Conservation (phyloP, 495 filamentous ascomycete genomes). For the Penicillium daleae region DNA sequence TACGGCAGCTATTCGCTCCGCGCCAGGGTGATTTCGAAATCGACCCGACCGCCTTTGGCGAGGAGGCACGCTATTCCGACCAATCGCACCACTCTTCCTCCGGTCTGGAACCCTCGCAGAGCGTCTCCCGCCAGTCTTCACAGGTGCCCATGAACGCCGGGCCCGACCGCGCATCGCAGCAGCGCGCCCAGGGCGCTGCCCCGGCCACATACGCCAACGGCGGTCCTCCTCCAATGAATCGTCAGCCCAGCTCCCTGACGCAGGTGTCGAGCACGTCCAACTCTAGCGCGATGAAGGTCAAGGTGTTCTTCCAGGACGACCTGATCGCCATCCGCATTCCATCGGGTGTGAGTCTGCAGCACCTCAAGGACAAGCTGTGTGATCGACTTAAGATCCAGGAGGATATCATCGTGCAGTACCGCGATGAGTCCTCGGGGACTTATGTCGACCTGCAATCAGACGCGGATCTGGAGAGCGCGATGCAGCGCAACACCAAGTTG, state of each 20-base stretch:
- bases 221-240: conserved; percentile 60
- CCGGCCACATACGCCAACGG: conserved; percentile 47
- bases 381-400: conserved; percentile 77
- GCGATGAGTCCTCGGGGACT: conserved; percentile 79
- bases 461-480: conserved; percentile 76
- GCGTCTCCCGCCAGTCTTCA: conserved; percentile 75
- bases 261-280: conserved; percentile 63
- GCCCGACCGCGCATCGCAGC: conserved; percentile 62
- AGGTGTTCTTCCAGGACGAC: conserved; percentile 90
- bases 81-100: conserved; percentile 77
- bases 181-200: conserved; percentile 51
- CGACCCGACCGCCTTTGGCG: conserved; percentile 65
- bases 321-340: conserved; percentile 90
- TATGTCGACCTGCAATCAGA: conserved; percentile 75
- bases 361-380: conserved; percentile 78
- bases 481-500: conserved; percentile 84
- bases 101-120: conserved; percentile 51
- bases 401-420: conserved; percentile 78
- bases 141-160: conserved; percentile 66
- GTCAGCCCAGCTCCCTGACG: conserved; percentile 74
- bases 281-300: conserved; percentile 76
- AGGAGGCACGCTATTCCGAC: conserved; percentile 70
- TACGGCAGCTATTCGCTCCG: conserved; percentile 88
- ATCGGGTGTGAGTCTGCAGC: conserved; percentile 72
- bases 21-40: conserved; percentile 92